phyloP scores from a whole-genome alignment of 1,284 basidiomycete species.

The Fomitiporia mediterranea region DNA sequence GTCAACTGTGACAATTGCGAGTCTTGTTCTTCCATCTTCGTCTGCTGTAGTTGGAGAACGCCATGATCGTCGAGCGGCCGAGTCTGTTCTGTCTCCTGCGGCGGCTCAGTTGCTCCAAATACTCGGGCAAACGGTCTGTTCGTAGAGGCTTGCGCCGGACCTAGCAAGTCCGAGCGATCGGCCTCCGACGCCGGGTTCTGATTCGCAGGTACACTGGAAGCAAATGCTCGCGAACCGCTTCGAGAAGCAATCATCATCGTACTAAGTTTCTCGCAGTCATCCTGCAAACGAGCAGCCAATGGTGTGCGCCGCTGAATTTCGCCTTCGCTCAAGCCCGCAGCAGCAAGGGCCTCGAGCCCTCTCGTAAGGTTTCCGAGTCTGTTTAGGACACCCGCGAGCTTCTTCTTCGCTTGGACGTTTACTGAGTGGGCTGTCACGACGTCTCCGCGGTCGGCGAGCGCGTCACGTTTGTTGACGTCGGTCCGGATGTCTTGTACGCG shows the following conservation, averaged over 20 bases:
- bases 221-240: slow-evolving; percentile 43
- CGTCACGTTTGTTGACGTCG: slow-evolving; percentile 82
- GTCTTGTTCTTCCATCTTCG: slow-evolving; percentile 83
- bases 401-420: slow-evolving; percentile 80
- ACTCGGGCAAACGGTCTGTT: slow-evolving; percentile 61
- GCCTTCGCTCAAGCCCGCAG: slow-evolving; percentile 73
- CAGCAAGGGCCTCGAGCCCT: slow-evolving; percentile 60
- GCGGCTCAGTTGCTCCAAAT: slow-evolving; percentile 61
- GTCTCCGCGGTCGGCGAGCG: slow-evolving; percentile 72
- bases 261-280: slow-evolving; percentile 80
- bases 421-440: slow-evolving; percentile 69
- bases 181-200: slow-evolving; percentile 46
- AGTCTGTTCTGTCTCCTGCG: slow-evolving; percentile 81
- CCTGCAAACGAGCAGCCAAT: slow-evolving; percentile 77
- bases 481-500: slow-evolving; percentile 77
- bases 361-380: slow-evolving; percentile 68
- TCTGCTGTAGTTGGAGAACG: slow-evolving; percentile 74
- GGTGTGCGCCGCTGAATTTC: slow-evolving; percentile 80
- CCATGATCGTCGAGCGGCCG: slow-evolving; percentile 83
- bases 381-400: slow-evolving; percentile 69
- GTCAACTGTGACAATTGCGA: slow-evolving; percentile 74
- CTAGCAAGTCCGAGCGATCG: slow-evolving; percentile 61
- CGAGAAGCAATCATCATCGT: slow-evolving; percentile 73
- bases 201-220: slow-evolving; percentile 30
- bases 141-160: slow-evolving; percentile 29